These are phyloP conservation scores for Penicillium chermesinum DNA, from an alignment of 495 filamentous ascomycete species.

Conservation along the genomic window DNA sequence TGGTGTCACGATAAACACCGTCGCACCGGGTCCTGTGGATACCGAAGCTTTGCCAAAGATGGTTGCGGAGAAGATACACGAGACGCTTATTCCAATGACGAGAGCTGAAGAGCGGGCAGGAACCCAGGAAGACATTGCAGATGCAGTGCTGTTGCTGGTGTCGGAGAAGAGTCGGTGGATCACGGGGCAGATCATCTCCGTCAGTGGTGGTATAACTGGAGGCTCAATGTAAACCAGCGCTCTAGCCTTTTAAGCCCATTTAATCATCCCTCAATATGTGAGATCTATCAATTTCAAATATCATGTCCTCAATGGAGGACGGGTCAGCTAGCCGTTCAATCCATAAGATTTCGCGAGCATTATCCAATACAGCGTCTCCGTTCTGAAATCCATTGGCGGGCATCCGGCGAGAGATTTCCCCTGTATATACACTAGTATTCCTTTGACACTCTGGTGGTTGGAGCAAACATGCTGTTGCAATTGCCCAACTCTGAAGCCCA, in stretches of 20 bases:
- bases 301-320: neutral
- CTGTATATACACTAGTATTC: neutral
- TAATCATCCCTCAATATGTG: neutral
- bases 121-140: conserved; percentile 39
- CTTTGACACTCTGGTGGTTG: neutral
- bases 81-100: conserved; percentile 12
- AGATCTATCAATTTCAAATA: no score
- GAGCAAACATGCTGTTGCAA: neutral
- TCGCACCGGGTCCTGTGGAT: conserved; percentile 33
- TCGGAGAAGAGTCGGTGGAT: conserved; percentile 48
- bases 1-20: conserved; percentile 34
- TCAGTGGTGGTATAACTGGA: conserved; percentile 37
- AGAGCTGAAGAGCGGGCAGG: conserved; percentile 28
- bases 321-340: neutral
- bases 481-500: neutral
- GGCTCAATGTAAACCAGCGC: neutral
- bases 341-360: neutral
- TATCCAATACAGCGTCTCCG: neutral
- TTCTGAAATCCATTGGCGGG: neutral
- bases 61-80: conserved; percentile 20
- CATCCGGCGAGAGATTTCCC: neutral
- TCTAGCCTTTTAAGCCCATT: neutral
- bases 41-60: conserved; percentile 29
- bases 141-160: conserved; percentile 41
- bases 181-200: conserved; percentile 44